A percentile compares a stretch with the other conserved stretches of the same genome.
Conservation (phyloP, 2,329 filamentous ascomycete species). For the Fusarium heterosporum region DNA sequence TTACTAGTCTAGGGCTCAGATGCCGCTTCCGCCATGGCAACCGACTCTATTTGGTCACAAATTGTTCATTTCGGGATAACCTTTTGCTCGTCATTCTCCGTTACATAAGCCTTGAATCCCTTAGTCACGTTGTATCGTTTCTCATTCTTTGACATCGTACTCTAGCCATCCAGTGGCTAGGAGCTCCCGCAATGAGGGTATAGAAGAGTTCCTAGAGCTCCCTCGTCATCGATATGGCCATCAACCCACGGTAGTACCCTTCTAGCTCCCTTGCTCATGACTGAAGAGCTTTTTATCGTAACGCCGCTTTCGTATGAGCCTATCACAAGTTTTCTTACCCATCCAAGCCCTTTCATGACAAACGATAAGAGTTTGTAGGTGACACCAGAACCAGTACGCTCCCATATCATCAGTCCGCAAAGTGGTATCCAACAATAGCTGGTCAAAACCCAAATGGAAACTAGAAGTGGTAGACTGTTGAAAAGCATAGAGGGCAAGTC, state of each 20-base stretch:
- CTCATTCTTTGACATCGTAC: constrained; percentile 11
- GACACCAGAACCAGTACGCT: constrained; percentile 31
- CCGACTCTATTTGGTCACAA: neutral
- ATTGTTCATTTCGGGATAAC: neutral
- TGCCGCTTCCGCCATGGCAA: neutral
- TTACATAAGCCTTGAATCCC: constrained; percentile 6
- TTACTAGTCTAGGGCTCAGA: neutral
- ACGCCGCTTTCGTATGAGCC: neutral
- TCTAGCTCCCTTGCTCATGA: constrained; percentile 18
- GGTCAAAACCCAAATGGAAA: constrained; percentile 36
- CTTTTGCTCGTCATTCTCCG: neutral
- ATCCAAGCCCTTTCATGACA: constrained; percentile 6
- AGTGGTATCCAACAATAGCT: constrained; percentile 39
- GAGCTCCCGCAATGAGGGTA: constrained; percentile 17
- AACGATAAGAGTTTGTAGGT: constrained; percentile 22
- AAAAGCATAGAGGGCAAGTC: constrained; percentile 36
- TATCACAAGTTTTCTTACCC: neutral
- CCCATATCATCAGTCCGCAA: constrained; percentile 36
- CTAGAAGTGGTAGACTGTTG: constrained; percentile 23
- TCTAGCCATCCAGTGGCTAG: neutral
- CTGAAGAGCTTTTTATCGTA: neutral
- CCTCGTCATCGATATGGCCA: constrained; percentile 23
- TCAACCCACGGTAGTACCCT: constrained; percentile 25
- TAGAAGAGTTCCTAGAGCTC: constrained; percentile 21
- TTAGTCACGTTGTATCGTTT: neutral